Evolutionary conservation across 495 filamentous ascomycete genomes (phyloP).

Genomic region (Penicillium atrosanguineum): DNA sequence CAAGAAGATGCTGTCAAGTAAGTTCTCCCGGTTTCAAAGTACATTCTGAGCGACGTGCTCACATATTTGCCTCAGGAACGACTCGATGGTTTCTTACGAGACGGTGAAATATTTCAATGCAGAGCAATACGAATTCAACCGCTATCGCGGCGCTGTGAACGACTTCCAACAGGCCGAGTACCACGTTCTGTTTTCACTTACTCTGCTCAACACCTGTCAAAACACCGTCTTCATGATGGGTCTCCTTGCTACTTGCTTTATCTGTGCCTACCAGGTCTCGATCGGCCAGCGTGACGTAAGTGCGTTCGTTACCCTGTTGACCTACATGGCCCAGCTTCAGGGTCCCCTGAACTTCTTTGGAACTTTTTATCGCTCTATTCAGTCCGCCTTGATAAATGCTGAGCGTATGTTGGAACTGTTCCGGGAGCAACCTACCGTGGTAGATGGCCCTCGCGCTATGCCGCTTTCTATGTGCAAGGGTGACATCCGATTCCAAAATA

Average conservation of each 20-base stretch:
- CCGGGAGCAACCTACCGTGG: constrained; percentile 88
- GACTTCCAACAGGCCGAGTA: constrained; percentile 87
- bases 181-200: constrained; percentile 81
- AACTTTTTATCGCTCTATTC: constrained; percentile 94
- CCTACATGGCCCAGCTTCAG: constrained; percentile 91
- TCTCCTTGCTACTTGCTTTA: constrained; percentile 76
- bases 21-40: constrained; percentile 3
- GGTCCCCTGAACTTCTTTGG: constrained; percentile 96
- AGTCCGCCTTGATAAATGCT: constrained; percentile 94
- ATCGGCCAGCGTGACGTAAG: constrained; percentile 67
- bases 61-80: constrained; percentile 55
- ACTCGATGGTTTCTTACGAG: constrained; percentile 96
- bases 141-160: constrained; percentile 75
- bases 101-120: constrained; percentile 99
- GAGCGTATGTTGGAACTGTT: constrained; percentile 94
- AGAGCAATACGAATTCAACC: constrained; percentile 86
- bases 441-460: constrained; percentile 59
- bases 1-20: constrained; percentile 93
- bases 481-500: constrained; percentile 79
- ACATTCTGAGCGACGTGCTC: neutral
- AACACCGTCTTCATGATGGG: constrained; percentile 92
- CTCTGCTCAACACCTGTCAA: constrained; percentile 90
- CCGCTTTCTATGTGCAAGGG: constrained; percentile 66
- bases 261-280: constrained; percentile 85
- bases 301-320: constrained; percentile 75